Conservation (phyloP, 2,329 filamentous ascomycete species). For the Diaporthe citri region DNA sequence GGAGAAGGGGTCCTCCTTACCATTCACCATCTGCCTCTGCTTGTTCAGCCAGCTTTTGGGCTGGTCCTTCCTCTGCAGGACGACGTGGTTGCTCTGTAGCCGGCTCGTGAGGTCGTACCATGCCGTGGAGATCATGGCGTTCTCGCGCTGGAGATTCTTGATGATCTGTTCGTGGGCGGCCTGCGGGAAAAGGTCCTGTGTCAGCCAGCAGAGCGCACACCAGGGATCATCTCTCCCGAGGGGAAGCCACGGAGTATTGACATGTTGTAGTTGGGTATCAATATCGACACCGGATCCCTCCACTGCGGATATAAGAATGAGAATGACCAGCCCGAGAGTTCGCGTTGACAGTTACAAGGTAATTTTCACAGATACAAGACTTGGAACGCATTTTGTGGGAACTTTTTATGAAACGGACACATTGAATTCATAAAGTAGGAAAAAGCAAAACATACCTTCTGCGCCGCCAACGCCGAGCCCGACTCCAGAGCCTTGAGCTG, state of each 20-base stretch:
- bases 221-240: slow-evolving; percentile 25
- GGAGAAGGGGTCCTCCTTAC: slow-evolving; percentile 48
- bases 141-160: slow-evolving; percentile 81
- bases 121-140: slow-evolving; percentile 82
- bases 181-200: slow-evolving; percentile 48
- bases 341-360: slow-evolving; percentile 14
- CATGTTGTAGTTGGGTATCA: slow-evolving; percentile 37
- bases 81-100: slow-evolving; percentile 85
- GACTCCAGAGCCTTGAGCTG: slow-evolving; percentile 66
- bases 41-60: slow-evolving; percentile 88
- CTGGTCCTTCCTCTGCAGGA: slow-evolving; percentile 80
- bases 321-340: slow-evolving; percentile 30
- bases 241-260: slow-evolving; percentile 26
- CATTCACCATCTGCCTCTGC: slow-evolving; percentile 79
- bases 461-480: slow-evolving; percentile 61
- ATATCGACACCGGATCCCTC: slow-evolving; percentile 33
- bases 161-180: slow-evolving; percentile 67
- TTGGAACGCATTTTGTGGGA: slow-evolving; percentile 23
- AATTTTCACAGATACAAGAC: slow-evolving; percentile 23
- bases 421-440: slow-evolving; percentile 24
- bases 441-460: slow-evolving; percentile 62
- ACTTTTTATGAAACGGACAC: slow-evolving; percentile 14
- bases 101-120: slow-evolving; percentile 87
- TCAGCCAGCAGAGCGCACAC: slow-evolving; percentile 35
- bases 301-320: slow-evolving; percentile 35